Evolutionary conservation across 306 rosid genomes (phyloP), one percentile per base, ranked within the genome.

Genomic region (Echinosophora koreensis): DNA sequence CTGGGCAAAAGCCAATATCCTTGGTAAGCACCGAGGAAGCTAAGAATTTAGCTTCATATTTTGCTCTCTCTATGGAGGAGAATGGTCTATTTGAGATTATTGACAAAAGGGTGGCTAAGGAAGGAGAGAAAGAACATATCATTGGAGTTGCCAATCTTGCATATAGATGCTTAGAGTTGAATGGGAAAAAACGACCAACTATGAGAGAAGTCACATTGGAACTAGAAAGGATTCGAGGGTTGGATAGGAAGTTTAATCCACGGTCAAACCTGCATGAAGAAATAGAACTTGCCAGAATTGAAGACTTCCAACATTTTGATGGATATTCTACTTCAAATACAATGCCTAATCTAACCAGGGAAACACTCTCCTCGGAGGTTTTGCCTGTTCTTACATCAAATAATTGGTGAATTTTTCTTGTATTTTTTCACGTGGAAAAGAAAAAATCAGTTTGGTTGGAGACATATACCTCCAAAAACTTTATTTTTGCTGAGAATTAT

Each of bases 101-200:
- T 37, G 89, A 87, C 6, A 17, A 37, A 34, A 81, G 69, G 51
- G 79, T 90, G 30, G 3, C 5, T 18, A 65, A 80, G 7, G 86
- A 72, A 10, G 85, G 50, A 8, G 16, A 54, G 4, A 78, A 32
- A 41, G 84, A 87, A 8, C 85, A 85, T 8, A 60, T 83, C 30
- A 6, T 57, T 5, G 78, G 2, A 8, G 85, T 85, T 70, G 88
- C 90, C 2, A 66, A 75, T 41, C 74, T 89, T 57, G 89, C 87
- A 4, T 39, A 46, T 6, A 80, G 85, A 57, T 87, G 91, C 62
- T 55, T 90, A 72, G 64, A 70, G 39, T 32, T 82, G 74, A 80
- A 73, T 10, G 91, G 94, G n/a, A 86, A 35, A 69, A 82, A 71
- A 4, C 82, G 90, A 8, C 91, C 94, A 10, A 81, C 80, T 1